A percentile compares a stretch with the other conserved stretches of the same genome.
phyloP scores from a whole-genome alignment of 1,139 yeast genomes.

The Geotrichum histeridarum region DNA sequence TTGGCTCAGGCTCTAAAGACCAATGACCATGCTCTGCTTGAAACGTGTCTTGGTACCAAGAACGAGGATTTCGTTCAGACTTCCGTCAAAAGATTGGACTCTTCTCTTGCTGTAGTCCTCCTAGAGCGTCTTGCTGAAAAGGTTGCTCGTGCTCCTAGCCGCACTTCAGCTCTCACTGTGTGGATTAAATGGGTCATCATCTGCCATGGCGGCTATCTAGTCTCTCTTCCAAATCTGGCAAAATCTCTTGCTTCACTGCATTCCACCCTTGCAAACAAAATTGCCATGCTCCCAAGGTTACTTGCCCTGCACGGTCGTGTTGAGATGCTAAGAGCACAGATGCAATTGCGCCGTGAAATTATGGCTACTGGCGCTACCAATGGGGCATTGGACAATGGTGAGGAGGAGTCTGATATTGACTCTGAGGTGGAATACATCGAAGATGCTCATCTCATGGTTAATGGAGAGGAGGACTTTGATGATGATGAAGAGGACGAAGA shows the following conservation, averaged over 20 bases:
- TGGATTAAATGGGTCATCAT: conserved; percentile 95
- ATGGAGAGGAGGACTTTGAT: conserved; percentile 41
- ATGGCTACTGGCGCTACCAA: conserved; percentile 33
- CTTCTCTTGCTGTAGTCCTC: conserved; percentile 66
- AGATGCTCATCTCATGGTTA: conserved; percentile 45
- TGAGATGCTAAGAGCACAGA: conserved; percentile 63
- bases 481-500: conserved; percentile 34
- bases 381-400: conserved; percentile 40
- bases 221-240: conserved; percentile 64
- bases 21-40: conserved; percentile 44
- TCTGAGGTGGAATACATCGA: conserved; percentile 45
- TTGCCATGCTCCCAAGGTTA: conserved; percentile 69
- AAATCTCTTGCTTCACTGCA: conserved; percentile 69
- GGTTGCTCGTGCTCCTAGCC: conserved; percentile 59
- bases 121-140: conserved; percentile 81
- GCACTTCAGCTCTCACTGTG: conserved; percentile 69
- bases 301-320: conserved; percentile 79
- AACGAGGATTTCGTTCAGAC: conserved; percentile 70
- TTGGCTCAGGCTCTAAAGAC: conserved; percentile 41
- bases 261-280: conserved; percentile 67
- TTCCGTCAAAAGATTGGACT: conserved; percentile 64
- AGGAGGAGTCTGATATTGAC: conserved; percentile 41
- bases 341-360: conserved; percentile 59
- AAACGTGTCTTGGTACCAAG: conserved; percentile 63
- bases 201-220: conserved; percentile 78